Evolutionary conservation across 768 basidiomycete species (phyloP).

Genomic region (Strobilomyces confusus): DNA sequence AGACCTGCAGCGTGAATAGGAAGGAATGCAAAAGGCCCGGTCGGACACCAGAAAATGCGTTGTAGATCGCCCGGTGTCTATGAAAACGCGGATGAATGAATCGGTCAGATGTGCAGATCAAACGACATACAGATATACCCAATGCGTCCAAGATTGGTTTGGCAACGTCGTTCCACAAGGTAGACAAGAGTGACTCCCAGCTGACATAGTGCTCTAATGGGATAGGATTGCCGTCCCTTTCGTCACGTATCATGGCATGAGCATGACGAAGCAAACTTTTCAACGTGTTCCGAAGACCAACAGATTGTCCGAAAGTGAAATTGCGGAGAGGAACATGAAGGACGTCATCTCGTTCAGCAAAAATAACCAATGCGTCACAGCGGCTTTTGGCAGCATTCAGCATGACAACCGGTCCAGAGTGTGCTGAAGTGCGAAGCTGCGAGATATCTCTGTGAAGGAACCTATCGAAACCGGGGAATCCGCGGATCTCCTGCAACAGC

Average conservation of each 20-base stretch:
- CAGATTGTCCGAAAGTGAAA: not conserved
- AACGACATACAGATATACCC: not conserved
- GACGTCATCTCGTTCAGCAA: not conserved
- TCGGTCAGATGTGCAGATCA: too few species aligned
- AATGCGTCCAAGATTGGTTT: constrained; percentile 7
- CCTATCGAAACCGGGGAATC: not conserved
- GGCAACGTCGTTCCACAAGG: constrained; percentile 3
- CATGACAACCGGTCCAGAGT: not conserved
- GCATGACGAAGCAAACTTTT: not conserved
- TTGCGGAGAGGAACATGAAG: constrained; percentile 6
- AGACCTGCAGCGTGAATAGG: not conserved
- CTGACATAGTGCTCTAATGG: not conserved
- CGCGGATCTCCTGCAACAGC: not conserved
- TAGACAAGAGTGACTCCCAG: constrained; percentile 1
- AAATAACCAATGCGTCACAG: constrained; percentile 29
- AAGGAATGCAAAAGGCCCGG: not conserved
- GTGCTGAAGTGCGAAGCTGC: not conserved
- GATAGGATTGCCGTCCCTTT: not conserved
- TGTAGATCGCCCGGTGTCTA: not conserved
- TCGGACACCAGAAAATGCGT: not conserved
- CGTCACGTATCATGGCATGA: not conserved
- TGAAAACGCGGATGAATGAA: not conserved
- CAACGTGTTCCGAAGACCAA: not conserved
- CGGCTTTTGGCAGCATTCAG: constrained; percentile 4
- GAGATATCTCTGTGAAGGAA: not conserved